Evolutionary conservation across 1,284 basidiomycete genomes (phyloP).

Genomic region (Fomitiporia mediterranea): DNA sequence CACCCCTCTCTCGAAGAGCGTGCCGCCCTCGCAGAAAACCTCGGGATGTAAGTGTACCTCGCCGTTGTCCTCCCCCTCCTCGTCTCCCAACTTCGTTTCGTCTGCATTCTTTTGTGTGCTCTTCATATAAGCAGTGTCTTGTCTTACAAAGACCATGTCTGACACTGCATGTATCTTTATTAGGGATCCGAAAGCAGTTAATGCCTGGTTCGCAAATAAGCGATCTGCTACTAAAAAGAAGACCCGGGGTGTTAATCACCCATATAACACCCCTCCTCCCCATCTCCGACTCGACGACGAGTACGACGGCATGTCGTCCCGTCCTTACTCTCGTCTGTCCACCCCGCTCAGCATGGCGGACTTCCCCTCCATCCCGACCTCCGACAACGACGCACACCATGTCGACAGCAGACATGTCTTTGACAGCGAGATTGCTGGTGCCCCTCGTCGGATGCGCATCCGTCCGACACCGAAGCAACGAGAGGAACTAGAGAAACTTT

Average conservation of each 20-base stretch:
- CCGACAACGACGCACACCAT: constrained; percentile 43
- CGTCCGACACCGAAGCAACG: constrained; percentile 60
- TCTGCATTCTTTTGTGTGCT: constrained; percentile 20
- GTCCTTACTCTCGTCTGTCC: constrained; percentile 14
- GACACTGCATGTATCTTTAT: constrained; percentile 20
- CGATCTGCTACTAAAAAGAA: constrained; percentile 76
- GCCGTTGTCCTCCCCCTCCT: constrained; percentile 23
- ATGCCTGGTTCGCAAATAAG: constrained; percentile 83
- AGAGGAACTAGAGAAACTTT: constrained; percentile 61
- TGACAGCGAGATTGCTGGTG: constrained; percentile 36
- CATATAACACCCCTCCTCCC: constrained; percentile 28
- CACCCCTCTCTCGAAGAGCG: constrained; percentile 69
- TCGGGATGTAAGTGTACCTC: constrained; percentile 61
- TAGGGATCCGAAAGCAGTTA: constrained; percentile 79
- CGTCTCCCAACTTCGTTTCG: constrained; percentile 16
- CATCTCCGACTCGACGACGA: constrained; percentile 40
- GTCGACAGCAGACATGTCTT: constrained; percentile 44
- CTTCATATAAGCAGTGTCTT: constrained; percentile 10
- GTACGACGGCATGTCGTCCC: constrained; percentile 31
- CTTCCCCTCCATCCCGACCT: constrained; percentile 27
- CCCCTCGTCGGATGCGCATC: constrained; percentile 52
- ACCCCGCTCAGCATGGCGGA: constrained; percentile 20
- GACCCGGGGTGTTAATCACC: constrained; percentile 33
- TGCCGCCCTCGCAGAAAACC: constrained; percentile 56
- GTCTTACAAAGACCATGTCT: constrained; percentile 10